These are phyloP conservation scores for Coemansia sp. DNA, from an alignment of 192 early-diverging fungal species.

Conservation along the genomic window DNA sequence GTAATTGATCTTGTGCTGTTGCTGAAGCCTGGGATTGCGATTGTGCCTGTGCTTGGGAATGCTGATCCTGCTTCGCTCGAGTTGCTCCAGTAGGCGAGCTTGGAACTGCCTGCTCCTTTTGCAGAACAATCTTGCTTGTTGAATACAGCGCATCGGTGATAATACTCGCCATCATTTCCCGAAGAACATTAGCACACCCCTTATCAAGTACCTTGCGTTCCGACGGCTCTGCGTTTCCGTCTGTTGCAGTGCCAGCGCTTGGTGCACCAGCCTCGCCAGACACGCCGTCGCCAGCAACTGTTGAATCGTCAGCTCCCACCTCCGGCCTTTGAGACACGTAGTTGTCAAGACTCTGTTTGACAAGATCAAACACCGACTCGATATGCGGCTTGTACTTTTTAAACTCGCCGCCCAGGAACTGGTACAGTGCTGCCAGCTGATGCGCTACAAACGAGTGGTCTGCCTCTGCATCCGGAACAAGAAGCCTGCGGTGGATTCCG, in stretches of 20 bases:
- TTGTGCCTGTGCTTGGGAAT: background rate
- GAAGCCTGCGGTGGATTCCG: slow-evolving; percentile 38
- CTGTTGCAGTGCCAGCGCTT: background rate
- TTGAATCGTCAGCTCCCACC: background rate
- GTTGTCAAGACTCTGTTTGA: slow-evolving; percentile 31
- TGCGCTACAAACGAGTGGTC: slow-evolving; percentile 49
- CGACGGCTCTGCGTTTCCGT: background rate
- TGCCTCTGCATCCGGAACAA: slow-evolving; percentile 14
- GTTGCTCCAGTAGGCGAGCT: slow-evolving; percentile 21
- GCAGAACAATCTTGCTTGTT: slow-evolving; percentile 27
- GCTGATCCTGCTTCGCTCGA: slow-evolving; percentile 13
- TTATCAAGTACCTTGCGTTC: slow-evolving; percentile 12
- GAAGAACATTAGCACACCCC: slow-evolving; percentile 25
- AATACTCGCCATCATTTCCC: slow-evolving; percentile 47
- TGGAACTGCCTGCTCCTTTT: slow-evolving; percentile 28
- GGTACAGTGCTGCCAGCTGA: slow-evolving; percentile 52
- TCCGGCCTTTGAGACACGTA: background rate
- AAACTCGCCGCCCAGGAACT: slow-evolving; percentile 55
- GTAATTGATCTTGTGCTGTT: too few relatives aligned
- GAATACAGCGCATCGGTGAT: slow-evolving; percentile 52
- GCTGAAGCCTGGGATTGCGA: too few relatives aligned
- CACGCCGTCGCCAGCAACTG: background rate
- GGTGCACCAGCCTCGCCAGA: background rate
- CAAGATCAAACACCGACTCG: slow-evolving; percentile 42
- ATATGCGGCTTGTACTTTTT: slow-evolving; percentile 55